Conservation (phyloP, 1,139 yeast species). For the Scheffersomyces parashehatae region DNA sequence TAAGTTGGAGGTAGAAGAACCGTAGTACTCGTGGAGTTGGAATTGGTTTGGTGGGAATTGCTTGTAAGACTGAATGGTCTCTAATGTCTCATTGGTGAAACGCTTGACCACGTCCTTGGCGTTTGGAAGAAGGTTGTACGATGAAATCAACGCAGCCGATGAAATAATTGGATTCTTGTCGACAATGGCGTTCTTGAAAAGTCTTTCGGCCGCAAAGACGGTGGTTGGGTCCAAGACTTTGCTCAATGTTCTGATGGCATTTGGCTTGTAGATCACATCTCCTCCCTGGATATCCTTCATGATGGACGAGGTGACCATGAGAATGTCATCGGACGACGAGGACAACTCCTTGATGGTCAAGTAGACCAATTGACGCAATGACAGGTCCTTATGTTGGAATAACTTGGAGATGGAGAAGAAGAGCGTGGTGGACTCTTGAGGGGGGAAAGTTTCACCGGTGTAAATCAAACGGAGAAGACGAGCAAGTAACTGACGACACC, state of each 20-base stretch:
- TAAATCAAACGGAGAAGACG: conserved; percentile 71
- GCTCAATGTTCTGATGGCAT: conserved; percentile 89
- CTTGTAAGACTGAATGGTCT: conserved; percentile 73
- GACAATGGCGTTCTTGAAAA: conserved; percentile 89
- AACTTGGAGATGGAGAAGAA: conserved; percentile 93
- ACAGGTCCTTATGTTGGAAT: conserved; percentile 89
- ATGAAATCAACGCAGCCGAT: conserved; percentile 88
- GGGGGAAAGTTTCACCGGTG: conserved; percentile 84
- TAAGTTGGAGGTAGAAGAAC: conserved; percentile 48
- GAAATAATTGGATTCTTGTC: conserved; percentile 87
- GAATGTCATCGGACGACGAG: conserved; percentile 80
- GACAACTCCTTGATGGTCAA: conserved; percentile 90
- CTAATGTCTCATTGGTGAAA: conserved; percentile 92
- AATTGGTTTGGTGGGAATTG: conserved; percentile 61
- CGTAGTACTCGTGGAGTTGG: conserved; percentile 55
- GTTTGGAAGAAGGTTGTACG: conserved; percentile 85
- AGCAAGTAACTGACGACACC: conserved; percentile 78
- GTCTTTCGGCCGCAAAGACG: conserved; percentile 91
- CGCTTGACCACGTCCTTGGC: conserved; percentile 91
- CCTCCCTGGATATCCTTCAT: conserved; percentile 97
- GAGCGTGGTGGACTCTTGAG: conserved; percentile 86
- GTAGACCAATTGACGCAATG: conserved; percentile 91
- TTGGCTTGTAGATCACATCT: conserved; percentile 83
- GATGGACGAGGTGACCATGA: conserved; percentile 96
- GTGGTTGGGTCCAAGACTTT: conserved; percentile 91